These are phyloP conservation scores for Calophaca sinica DNA, from an alignment of 306 rosid species.

Conservation along the genomic window DNA sequence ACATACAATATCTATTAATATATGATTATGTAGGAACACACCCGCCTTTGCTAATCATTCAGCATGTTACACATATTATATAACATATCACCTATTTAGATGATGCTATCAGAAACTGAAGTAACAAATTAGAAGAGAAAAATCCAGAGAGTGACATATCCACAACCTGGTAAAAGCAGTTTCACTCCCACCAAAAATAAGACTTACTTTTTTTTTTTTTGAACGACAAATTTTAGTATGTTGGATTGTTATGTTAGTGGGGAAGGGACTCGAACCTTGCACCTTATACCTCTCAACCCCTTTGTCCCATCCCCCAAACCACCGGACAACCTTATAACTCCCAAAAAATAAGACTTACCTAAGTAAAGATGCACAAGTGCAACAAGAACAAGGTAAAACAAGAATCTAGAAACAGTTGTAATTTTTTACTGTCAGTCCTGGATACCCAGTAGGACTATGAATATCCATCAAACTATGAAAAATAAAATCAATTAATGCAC, in stretches of 20 bases:
- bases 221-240: no score
- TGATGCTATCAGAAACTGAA: conserved; percentile 29
- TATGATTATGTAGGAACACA: neutral
- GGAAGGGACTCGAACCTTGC: no score
- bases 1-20: neutral
- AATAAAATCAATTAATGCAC: conserved; percentile 34
- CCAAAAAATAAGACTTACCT: neutral
- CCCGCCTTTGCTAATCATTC: conserved; percentile 26
- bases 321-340: no score
- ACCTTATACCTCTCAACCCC: no score
- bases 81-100: conserved; percentile 31
- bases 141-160: conserved; percentile 37
- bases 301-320: no score
- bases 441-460: conserved; percentile 32
- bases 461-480: conserved; percentile 33
- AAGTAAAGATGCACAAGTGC: conserved; percentile 33
- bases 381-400: conserved; percentile 22
- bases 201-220: neutral
- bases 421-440: conserved; percentile 44
- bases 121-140: conserved; percentile 38
- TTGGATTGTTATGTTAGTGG: no score
- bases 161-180: conserved; percentile 40
- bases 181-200: conserved; percentile 34
- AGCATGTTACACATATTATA: neutral
- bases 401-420: conserved; percentile 26